Base-by-base conservation (phyloP, 306 rosid genomes). In the Hylodesmum podocarpum region DNA sequence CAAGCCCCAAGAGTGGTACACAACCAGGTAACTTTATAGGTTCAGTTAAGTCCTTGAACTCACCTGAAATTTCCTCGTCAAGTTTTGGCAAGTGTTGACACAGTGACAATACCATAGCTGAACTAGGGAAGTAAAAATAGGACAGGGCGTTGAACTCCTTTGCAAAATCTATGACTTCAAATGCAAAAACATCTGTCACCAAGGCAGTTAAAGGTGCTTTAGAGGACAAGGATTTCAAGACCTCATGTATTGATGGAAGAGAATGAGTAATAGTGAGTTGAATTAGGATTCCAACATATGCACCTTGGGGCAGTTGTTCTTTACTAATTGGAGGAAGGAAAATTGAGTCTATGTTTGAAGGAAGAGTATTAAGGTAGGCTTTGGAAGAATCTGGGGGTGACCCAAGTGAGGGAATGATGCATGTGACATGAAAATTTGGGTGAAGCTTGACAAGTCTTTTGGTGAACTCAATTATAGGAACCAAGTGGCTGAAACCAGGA, bases 371-470 rank as follows among this genome's bases (percentile, higher is more conserved):
- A 37, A 87, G 86, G 58, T 84, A 79, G 22, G 80, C 43, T 66
- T 62, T 81, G 29, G 80, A 65, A 49, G 86, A 55, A 25, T 64
- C 25, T 14, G 81, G 62, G 19, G 18, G 72, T 36, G 84, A 67
- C 1, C 77, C 83, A 66, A 75, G 74, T 44, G 80, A 59, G 68
- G 90, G 82, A 66, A 87, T 16, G 70, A 87, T 84, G 84, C 87
- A 86, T 0, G 82, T 78, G 57, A 86, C 49, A 11, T 67, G 86
- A 15, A 84, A 75, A 40, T 78, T 63, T 6, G 74, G 88, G 49
- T 78, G 80, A 1, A 27, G 72, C 0, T 47, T 28, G 16, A 84
- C 2, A 8, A 87, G 75, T 22, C 78, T 8, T 37, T 84, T 87
- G 2, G 66, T n/a, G 66, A 86, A 79, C 28, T 86, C 90, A 4